Base-by-base conservation (phyloP, 2,329 filamentous ascomycete species). In the Colletotrichum echinochloae region DNA sequence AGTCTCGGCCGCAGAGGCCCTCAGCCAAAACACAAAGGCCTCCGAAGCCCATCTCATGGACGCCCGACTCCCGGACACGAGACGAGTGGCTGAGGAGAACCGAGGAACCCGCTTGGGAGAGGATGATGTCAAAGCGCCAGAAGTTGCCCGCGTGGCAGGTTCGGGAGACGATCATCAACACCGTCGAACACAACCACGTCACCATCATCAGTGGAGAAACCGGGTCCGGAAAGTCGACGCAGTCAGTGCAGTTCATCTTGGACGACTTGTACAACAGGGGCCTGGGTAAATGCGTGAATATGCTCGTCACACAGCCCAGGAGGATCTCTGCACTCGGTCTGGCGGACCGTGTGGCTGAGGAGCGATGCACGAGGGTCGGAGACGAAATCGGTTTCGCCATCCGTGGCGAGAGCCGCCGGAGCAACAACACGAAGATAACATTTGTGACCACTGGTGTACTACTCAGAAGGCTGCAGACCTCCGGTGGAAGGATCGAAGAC, bases 201-300 rank as follows among this genome's bases (percentile, higher is more conserved):
- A 97, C 94, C 0, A 98, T 99, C 76, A 96, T 99, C 75, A 97
- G 95, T 52, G 96, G 96, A 74, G 96, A 98, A 82, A 99, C 96
- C 5, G 96, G 96, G 63, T 97, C 94, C 23, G 96, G 96, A 77
- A 99, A 99, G 81, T 97, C 94, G 59, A 98, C 96, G 0, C 96
- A 99, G 79, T 96, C 94, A 2, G 94, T 98, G 41, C 96, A 99
- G 79, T 99, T 98, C 80, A 87, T 99, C 52, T 86, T 99, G 1
- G 96, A 99, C 76, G 94, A 98, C 75, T 84, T 98, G 73, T 97
- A 98, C 75, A 86, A 88, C 72, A 87, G 88, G 55, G 89, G 91
- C 9, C 85, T 97, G 11, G 96, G 95, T 2, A 88, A 88, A 16
- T 89, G 89, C 16, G 93, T 91, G 39, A 98, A 97, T 77, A 97